Evolutionary conservation across 1,284 basidiomycete genomes (phyloP).

Genomic region (Vanrija sp.): DNA sequence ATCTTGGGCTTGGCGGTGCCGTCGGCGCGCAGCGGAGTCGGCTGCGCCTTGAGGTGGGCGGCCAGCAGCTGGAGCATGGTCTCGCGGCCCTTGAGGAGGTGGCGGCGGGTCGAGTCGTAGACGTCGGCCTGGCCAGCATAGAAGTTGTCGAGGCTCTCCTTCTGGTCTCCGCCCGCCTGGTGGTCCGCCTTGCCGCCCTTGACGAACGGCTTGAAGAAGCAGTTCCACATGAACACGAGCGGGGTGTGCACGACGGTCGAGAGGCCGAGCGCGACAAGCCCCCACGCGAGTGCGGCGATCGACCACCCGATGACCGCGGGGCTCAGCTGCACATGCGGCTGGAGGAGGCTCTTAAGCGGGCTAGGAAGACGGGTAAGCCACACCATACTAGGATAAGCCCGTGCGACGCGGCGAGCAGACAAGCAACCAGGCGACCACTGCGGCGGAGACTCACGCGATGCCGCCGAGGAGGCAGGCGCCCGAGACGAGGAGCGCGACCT

Average conservation of each 20-base stretch:
- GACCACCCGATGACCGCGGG: slow-evolving; percentile 24
- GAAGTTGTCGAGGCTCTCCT: slow-evolving; percentile 53
- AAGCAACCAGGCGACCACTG: background rate
- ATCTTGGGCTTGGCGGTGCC: slow-evolving; percentile 49
- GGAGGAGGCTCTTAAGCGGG: slow-evolving; percentile 27
- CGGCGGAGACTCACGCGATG: slow-evolving; percentile 1
- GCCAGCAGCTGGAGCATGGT: slow-evolving; percentile 68
- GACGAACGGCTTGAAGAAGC: slow-evolving; percentile 52
- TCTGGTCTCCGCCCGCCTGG: slow-evolving; percentile 35
- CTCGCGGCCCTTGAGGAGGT: slow-evolving; percentile 63
- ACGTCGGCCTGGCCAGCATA: slow-evolving; percentile 67
- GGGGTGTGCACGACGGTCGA: slow-evolving; percentile 25
- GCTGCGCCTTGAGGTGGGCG: slow-evolving; percentile 59
- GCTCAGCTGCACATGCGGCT: slow-evolving; percentile 17
- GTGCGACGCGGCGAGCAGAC: background rate
- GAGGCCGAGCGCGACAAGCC: slow-evolving; percentile 21
- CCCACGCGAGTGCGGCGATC: slow-evolving; percentile 20
- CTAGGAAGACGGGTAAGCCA: slow-evolving; percentile 6
- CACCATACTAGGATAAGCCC: background rate
- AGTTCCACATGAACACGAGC: slow-evolving; percentile 48
- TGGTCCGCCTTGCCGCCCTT: slow-evolving; percentile 17
- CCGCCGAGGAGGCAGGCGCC: slow-evolving; percentile 8
- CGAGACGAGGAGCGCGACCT: slow-evolving; percentile 5
- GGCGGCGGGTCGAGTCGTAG: slow-evolving; percentile 62
- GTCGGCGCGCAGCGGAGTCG: slow-evolving; percentile 15